These are phyloP conservation scores for Colletotrichum spaethianum DNA, from an alignment of 2,329 filamentous ascomycete genomes.

Conservation along the genomic window DNA sequence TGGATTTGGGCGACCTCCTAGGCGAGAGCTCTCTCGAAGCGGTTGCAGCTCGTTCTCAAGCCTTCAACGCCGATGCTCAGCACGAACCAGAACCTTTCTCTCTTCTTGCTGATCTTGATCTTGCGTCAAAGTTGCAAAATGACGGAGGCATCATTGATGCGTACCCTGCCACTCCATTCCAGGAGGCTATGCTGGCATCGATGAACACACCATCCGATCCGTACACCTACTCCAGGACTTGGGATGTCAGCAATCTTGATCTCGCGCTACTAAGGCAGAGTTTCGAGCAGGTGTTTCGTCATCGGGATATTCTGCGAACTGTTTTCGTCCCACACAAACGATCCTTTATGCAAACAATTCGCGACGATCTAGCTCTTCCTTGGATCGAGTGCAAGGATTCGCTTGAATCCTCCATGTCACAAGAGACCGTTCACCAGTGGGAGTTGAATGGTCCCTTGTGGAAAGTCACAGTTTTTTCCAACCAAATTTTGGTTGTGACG, in stretches of 20 bases:
- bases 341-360: constrained; percentile 8
- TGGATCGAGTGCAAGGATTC: background rate
- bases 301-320: constrained; percentile 41
- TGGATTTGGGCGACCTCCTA: background rate
- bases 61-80: background rate
- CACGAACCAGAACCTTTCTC: constrained; percentile 32
- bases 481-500: constrained; percentile 44
- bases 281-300: constrained; percentile 38
- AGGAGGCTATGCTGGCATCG: constrained; percentile 43
- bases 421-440: background rate
- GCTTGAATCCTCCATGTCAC: background rate
- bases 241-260: constrained; percentile 38
- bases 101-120: background rate
- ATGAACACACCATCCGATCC: constrained; percentile 18
- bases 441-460: background rate
- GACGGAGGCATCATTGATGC: constrained; percentile 39
- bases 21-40: background rate
- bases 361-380: background rate
- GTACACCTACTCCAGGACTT: constrained; percentile 43
- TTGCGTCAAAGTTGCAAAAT: background rate
- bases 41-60: background rate
- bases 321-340: constrained; percentile 34
- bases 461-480: background rate
- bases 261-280: constrained; percentile 21
- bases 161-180: constrained; percentile 45